Percentiles rank a stretch among this genome's conserved stretches.
Evolutionary conservation across 2,329 filamentous ascomycete genomes (phyloP).

Genomic region (Leptographium lundbergii): DNA sequence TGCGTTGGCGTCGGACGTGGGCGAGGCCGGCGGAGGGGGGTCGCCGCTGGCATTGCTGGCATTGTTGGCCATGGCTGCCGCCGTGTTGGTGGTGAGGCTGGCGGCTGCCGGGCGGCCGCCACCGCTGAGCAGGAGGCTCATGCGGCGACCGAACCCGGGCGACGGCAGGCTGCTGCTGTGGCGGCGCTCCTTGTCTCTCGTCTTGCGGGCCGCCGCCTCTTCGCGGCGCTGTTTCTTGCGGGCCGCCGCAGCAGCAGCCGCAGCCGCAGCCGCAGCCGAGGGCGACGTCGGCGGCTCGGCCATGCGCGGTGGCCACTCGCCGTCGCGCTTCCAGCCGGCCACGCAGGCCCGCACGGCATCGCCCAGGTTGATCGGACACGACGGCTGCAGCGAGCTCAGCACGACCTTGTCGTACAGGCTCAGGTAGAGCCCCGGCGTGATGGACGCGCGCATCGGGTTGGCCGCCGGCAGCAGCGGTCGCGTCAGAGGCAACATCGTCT

Average conservation of each 20-base stretch:
- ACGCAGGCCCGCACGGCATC: slow-evolving; percentile 76
- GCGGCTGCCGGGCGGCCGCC: neutral
- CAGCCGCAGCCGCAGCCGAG: neutral
- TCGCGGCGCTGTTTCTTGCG: slow-evolving; percentile 1
- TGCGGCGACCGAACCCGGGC: slow-evolving; percentile 8
- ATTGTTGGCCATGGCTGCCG: neutral
- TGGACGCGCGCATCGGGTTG: slow-evolving; percentile 67
- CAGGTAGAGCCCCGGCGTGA: slow-evolving; percentile 60
- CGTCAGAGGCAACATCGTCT: slow-evolving; percentile 58
- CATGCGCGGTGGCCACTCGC: slow-evolving; percentile 69
- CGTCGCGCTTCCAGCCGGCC: slow-evolving; percentile 82
- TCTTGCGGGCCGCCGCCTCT: neutral
- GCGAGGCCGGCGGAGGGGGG: neutral
- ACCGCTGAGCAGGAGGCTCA: slow-evolving; percentile 8
- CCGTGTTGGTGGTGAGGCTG: neutral
- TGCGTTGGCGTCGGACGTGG: slow-evolving; percentile 3
- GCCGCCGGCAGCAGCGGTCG: slow-evolving; percentile 58
- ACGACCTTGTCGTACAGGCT: slow-evolving; percentile 88
- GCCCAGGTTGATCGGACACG: slow-evolving; percentile 74
- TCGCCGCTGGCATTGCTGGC: neutral
- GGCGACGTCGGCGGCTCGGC: neutral
- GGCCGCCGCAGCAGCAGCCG: neutral
- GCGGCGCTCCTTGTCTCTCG: slow-evolving; percentile 1
- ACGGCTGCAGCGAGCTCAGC: slow-evolving; percentile 64
- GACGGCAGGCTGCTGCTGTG: neutral